Percentiles rank a stretch among this genome's conserved stretches.
These are phyloP conservation scores for Collybia nuda DNA, from an alignment of 768 basidiomycete genomes.

Conservation along the genomic window DNA sequence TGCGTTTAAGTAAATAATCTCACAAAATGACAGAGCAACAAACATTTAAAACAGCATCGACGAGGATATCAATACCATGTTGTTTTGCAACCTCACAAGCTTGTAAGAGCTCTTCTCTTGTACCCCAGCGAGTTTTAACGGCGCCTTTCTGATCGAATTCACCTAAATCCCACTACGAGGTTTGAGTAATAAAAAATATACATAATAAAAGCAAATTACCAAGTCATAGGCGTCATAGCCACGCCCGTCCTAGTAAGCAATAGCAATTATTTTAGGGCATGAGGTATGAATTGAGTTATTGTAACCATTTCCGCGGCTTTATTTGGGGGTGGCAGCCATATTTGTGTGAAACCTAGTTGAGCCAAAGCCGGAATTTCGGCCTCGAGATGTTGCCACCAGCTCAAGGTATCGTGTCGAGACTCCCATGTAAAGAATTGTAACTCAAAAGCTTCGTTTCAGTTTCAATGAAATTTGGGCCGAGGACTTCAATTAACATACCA, in stretches of 20 bases:
- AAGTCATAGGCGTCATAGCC: slow-evolving; percentile 89
- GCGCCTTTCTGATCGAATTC: slow-evolving; percentile 80
- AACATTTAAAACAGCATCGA: slow-evolving; percentile 91
- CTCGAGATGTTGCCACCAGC: slow-evolving; percentile 84
- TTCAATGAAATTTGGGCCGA: neutral
- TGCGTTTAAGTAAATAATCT: slow-evolving; percentile 8
- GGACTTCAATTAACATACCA: slow-evolving; percentile 47
- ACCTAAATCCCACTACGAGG: slow-evolving; percentile 77
- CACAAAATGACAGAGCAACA: slow-evolving; percentile 12
- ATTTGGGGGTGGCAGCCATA: slow-evolving; percentile 84
- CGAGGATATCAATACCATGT: slow-evolving; percentile 71
- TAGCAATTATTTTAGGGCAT: slow-evolving; percentile 3
- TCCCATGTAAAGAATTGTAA: slow-evolving; percentile 91
- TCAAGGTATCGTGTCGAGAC: slow-evolving; percentile 48
- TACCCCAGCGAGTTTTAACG: slow-evolving; percentile 82
- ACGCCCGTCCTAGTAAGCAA: slow-evolving; percentile 63
- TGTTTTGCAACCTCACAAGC: slow-evolving; percentile 69
- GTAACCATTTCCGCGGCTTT: slow-evolving; percentile 63
- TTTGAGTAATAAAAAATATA: neutral
- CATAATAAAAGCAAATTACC: slow-evolving; percentile 37
- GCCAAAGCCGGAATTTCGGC: slow-evolving; percentile 60
- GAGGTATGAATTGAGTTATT: neutral
- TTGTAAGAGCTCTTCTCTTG: slow-evolving; percentile 71
- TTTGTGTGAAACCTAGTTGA: slow-evolving; percentile 72
- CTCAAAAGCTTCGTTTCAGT: slow-evolving; percentile 29